These are phyloP conservation scores for Eremothecium cymbalariae DNA, from an alignment of 1,139 yeast species.

Conservation along the genomic window DNA sequence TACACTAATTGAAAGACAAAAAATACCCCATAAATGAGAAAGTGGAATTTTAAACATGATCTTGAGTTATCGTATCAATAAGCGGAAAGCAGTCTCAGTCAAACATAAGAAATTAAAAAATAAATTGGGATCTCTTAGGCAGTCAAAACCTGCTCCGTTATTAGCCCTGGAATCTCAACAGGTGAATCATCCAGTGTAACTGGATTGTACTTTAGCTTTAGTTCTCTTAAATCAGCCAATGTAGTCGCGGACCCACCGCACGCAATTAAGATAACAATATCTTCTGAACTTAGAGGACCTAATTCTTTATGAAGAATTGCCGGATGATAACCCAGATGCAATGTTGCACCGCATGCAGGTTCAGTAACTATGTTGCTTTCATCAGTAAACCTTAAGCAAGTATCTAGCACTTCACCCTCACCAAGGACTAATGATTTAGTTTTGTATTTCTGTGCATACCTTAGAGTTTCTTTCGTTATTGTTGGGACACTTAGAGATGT, in stretches of 20 bases:
- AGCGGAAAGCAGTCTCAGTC: too few species aligned
- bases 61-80: too few species aligned
- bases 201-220: neutral
- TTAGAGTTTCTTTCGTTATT: constrained; percentile 42
- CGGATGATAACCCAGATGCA: constrained; percentile 43
- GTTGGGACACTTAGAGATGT: constrained; percentile 54
- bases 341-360: constrained; percentile 72
- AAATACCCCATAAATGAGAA: too few species aligned
- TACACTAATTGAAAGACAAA: too few species aligned
- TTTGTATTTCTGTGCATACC: constrained; percentile 33
- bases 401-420: constrained; percentile 48
- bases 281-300: constrained; percentile 36
- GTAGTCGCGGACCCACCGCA: constrained; percentile 58
- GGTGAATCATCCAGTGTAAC: too few species aligned
- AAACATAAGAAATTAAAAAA: too few species aligned
- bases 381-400: constrained; percentile 43
- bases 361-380: constrained; percentile 48
- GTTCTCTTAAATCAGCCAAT: constrained; percentile 25
- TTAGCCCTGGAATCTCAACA: too few species aligned
- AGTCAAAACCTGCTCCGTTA: too few species aligned
- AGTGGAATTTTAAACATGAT: too few species aligned
- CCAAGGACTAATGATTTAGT: constrained; percentile 43
- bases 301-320: constrained; percentile 33
- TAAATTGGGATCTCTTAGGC: too few species aligned
- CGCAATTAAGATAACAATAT: constrained; percentile 48